A percentile compares a stretch with the other conserved stretches of the same genome.
phyloP scores from a whole-genome alignment of 192 early-diverging fungal species.

The Entrophospora sp. region DNA sequence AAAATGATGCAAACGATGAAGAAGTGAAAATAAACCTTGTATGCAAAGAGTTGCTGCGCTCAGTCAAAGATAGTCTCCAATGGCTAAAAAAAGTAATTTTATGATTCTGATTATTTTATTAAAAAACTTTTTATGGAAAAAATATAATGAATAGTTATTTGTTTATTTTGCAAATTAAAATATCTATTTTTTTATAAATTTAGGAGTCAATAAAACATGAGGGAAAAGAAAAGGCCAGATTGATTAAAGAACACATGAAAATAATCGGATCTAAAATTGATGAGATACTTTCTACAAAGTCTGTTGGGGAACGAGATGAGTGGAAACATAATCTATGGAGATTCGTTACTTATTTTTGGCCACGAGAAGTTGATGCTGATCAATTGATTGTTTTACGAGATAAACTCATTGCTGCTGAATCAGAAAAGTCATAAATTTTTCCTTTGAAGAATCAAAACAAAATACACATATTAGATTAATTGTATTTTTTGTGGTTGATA shows the following conservation, averaged over 20 bases:
- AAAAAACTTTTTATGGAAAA: too few relatives aligned
- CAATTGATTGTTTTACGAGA: neutral
- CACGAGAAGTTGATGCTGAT: neutral
- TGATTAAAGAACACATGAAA: conserved; percentile 38
- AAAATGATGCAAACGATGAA: neutral
- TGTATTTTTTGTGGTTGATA: too few relatives aligned
- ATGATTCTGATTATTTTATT: neutral
- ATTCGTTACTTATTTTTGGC: conserved; percentile 21
- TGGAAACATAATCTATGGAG: conserved; percentile 4
- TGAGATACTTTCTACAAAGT: conserved; percentile 5
- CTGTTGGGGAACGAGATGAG: conserved; percentile 18
- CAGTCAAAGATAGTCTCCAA: conserved; percentile 52
- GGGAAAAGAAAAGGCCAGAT: conserved; percentile 28
- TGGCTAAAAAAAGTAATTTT: conserved; percentile 33
- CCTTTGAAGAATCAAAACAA: too few relatives aligned
- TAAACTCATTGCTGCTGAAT: neutral
- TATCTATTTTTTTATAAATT: neutral
- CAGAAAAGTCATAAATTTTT: too few relatives aligned
- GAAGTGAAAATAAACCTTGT: conserved; percentile 35
- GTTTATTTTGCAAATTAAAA: neutral
- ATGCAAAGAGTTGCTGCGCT: conserved; percentile 59
- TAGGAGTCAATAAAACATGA: conserved; percentile 25
- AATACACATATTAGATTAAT: too few relatives aligned
- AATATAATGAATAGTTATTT: too few relatives aligned
- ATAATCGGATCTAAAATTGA: conserved; percentile 48